Evolutionary conservation across 2,329 filamentous ascomycete species (phyloP).

Genomic region (Pyrenochaeta sp.): DNA sequence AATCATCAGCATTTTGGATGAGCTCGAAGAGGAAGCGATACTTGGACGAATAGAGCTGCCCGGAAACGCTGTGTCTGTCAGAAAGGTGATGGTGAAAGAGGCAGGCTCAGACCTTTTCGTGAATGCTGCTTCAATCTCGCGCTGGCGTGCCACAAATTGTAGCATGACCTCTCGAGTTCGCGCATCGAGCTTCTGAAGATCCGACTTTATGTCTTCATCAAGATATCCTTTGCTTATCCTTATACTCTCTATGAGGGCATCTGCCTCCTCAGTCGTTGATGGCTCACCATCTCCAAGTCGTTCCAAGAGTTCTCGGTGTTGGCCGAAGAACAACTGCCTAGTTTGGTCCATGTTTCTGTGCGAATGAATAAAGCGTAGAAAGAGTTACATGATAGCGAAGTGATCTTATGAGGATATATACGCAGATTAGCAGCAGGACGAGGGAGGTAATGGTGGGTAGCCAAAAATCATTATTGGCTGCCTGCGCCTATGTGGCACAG

Average conservation of each 20-base stretch:
- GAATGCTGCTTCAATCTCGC: slow-evolving; percentile 22
- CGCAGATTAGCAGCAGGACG: no score
- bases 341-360: no score
- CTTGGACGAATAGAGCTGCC: slow-evolving; percentile 31
- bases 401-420: no score
- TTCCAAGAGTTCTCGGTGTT: slow-evolving; percentile 6
- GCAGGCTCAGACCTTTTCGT: slow-evolving; percentile 16
- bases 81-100: not conserved
- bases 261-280: slow-evolving; percentile 14
- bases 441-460: no score
- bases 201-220: slow-evolving; percentile 13
- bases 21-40: slow-evolving; percentile 38
- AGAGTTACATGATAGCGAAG: no score
- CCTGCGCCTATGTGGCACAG: no score
- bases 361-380: no score
- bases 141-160: slow-evolving; percentile 8
- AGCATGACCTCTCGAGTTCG: slow-evolving; percentile 11
- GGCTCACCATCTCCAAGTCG: slow-evolving; percentile 23
- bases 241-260: slow-evolving; percentile 21
- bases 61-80: slow-evolving; percentile 29
- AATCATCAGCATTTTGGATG: slow-evolving; percentile 56
- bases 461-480: no score
- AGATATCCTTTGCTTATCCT: slow-evolving; percentile 24
- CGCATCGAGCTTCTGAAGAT: slow-evolving; percentile 9
- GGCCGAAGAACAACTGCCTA: no score